phyloP scores from a whole-genome alignment of 257 asterid genomes.

The Fraxinus americana region DNA sequence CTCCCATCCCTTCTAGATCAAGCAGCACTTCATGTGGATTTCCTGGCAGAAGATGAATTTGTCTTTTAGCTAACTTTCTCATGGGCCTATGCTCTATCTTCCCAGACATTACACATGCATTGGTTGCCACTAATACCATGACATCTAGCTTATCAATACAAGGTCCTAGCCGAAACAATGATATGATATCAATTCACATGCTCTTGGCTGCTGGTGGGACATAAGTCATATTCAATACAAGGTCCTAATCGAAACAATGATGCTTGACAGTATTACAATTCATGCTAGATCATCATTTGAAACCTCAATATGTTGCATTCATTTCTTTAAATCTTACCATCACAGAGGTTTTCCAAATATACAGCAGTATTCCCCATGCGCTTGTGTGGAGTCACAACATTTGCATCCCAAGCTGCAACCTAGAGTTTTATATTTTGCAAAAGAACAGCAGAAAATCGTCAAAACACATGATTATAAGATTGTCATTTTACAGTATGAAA shows the following conservation, averaged over 20 bases:
- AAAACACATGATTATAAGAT: not conserved
- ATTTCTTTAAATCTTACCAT: slow-evolving; percentile 55
- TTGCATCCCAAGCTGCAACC: slow-evolving; percentile 99
- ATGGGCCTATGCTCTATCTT: not conserved
- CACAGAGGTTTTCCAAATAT: slow-evolving; percentile 69
- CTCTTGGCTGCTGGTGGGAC: not conserved
- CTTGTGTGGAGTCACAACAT: slow-evolving; percentile 93
- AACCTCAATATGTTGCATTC: slow-evolving; percentile 16
- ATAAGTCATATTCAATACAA: not conserved
- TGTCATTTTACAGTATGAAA: not conserved
- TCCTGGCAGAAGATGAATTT: slow-evolving; percentile 54
- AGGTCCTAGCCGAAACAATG: not conserved
- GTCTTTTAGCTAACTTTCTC: slow-evolving; percentile 24
- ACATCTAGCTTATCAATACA: slow-evolving; percentile 15
- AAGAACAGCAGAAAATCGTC: not conserved
- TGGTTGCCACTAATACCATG: slow-evolving; percentile 11
- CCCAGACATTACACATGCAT: not conserved
- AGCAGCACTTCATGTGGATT: slow-evolving; percentile 69
- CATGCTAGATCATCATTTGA: not conserved
- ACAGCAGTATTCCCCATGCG: slow-evolving; percentile 94
- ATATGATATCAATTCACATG: slow-evolving; percentile 8
- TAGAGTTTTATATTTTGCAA: slow-evolving; percentile 30
- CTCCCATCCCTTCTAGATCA: slow-evolving; percentile 98
- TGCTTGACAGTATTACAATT: not conserved
- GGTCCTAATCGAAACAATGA: not conserved